Evolutionary conservation across 768 basidiomycete species (phyloP).

Genomic region (Pisolithus sp.): DNA sequence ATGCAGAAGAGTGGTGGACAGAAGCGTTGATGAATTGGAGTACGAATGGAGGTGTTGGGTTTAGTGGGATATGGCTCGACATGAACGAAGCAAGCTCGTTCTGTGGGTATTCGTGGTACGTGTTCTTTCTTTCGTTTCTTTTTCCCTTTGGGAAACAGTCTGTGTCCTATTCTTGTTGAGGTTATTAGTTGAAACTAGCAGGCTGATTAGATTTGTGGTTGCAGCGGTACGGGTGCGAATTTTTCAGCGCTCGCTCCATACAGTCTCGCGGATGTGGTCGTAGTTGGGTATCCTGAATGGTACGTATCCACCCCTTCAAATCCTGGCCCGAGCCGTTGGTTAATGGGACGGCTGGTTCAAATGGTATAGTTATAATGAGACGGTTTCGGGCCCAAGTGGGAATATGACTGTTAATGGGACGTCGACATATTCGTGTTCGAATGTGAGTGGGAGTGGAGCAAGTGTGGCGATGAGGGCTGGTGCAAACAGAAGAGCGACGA

Average conservation of each 20-base stretch:
- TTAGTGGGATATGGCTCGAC: conserved; percentile 63
- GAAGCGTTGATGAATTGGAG: conserved; percentile 55
- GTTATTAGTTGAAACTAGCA: neutral
- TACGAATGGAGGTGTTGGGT: conserved; percentile 40
- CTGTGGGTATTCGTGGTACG: conserved; percentile 53
- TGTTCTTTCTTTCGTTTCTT: too few relatives aligned
- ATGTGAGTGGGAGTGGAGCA: neutral
- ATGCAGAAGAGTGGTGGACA: conserved; percentile 53
- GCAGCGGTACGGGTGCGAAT: conserved; percentile 46
- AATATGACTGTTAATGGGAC: conserved; percentile 69
- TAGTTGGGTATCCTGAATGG: conserved; percentile 68
- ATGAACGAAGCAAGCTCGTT: conserved; percentile 68
- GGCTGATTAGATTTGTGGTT: neutral
- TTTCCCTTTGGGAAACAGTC: neutral
- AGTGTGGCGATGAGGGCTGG: conserved; percentile 4
- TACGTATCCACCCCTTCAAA: conserved; percentile 27
- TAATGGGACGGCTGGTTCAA: neutral
- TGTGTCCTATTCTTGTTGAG: too few relatives aligned
- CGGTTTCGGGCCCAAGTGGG: conserved; percentile 60
- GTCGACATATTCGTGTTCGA: conserved; percentile 41
- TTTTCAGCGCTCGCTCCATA: conserved; percentile 54
- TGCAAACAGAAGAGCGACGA: conserved; percentile 28
- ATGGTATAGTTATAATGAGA: conserved; percentile 48
- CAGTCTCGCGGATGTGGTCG: conserved; percentile 39
- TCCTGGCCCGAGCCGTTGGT: neutral